Base-by-base conservation (phyloP, 176 grass and related monocot species). In the Triticum dicoccoides region DNA sequence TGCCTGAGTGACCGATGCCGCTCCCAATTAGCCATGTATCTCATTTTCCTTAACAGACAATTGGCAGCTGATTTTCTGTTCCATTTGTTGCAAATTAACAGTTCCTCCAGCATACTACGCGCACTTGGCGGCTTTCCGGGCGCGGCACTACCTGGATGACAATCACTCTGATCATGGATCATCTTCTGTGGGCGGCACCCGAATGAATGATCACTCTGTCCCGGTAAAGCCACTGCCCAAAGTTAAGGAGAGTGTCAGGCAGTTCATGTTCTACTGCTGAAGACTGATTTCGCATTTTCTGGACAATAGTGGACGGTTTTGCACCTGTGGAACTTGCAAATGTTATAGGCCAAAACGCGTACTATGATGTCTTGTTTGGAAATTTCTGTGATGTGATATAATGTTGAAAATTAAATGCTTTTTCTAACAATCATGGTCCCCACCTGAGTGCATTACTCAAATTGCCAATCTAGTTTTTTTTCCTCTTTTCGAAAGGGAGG, bases 41-140 rank as follows among this genome's bases (percentile, higher is more conserved):
- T 52, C 27, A 15, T 33, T 56, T 11, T 56, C 15, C 8, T 51
- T 21, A 8, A 2, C 9, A 8, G 51, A 4, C 15, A 80, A 30
- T 29, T 56, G 24, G 10, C 33, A 41, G 61, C 9, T 25, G 1
- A 32, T 29, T 21, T 14, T 52, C 8, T 47, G 59, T 39, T 65
- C 25, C 64, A 34, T 65, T n/a, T 33, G 2, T 52, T 52, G 37
- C 38, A 3, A 21, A 42, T 1, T 56, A 47, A 68, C 91, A 98
- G 96, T 95, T 69, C 93, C 96, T n/a, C 96, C 91, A 14, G 96
- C 90, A 13, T 94, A 95, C 63, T 98, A 98, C 67, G 96, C 91
- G 4, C 96, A 94, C 39, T 59, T 98, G 54, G 93, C 88, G 4
- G 91, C 96, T 34, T 95, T 86, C 30, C 88, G 90, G 3, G 93